phyloP scores from a whole-genome alignment of 2,329 filamentous ascomycete species.

The Endocalyx cinctus region DNA sequence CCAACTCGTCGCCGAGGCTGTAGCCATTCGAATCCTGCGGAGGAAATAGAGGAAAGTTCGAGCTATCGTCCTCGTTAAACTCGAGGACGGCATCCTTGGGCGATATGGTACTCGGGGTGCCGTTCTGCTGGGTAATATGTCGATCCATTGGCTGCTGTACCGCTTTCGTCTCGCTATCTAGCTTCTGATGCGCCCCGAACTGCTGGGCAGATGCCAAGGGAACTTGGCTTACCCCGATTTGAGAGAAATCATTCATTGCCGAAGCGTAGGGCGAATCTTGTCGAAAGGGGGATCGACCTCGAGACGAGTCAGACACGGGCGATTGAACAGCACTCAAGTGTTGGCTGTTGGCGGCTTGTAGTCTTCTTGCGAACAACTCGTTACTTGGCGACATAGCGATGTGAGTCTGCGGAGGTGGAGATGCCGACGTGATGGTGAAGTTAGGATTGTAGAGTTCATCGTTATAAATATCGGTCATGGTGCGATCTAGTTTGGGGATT shows the following conservation, averaged over 20 bases:
- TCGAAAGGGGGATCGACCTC: conserved; percentile 78
- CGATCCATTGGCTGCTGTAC: conserved; percentile 38
- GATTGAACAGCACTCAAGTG: conserved; percentile 58
- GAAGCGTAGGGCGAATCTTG: conserved; percentile 61
- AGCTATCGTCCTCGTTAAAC: conserved; percentile 73
- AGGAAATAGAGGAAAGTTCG: conserved; percentile 70
- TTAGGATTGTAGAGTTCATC: conserved; percentile 80
- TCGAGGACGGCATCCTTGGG: conserved; percentile 89
- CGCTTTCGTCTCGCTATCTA: conserved; percentile 51
- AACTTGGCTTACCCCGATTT: conserved; percentile 25
- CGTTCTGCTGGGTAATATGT: conserved; percentile 34
- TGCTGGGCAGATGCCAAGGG: conserved; percentile 52
- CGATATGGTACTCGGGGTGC: conserved; percentile 79
- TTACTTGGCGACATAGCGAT: conserved; percentile 48
- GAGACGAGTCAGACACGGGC: conserved; percentile 42
- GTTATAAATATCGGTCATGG: conserved; percentile 78
- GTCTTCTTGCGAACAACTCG: conserved; percentile 66
- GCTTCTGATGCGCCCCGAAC: conserved; percentile 57
- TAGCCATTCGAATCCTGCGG: conserved; percentile 42
- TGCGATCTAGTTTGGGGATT: conserved; percentile 75
- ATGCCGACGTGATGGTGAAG: conserved; percentile 54
- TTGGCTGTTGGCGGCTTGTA: conserved; percentile 75
- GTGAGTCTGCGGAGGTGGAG: conserved; percentile 42
- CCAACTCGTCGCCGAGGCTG: not conserved
- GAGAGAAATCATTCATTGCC: conserved; percentile 39